Evolutionary conservation across 805 yeast genomes (phyloP).

Genomic region (Phaffomyces antillensis): DNA sequence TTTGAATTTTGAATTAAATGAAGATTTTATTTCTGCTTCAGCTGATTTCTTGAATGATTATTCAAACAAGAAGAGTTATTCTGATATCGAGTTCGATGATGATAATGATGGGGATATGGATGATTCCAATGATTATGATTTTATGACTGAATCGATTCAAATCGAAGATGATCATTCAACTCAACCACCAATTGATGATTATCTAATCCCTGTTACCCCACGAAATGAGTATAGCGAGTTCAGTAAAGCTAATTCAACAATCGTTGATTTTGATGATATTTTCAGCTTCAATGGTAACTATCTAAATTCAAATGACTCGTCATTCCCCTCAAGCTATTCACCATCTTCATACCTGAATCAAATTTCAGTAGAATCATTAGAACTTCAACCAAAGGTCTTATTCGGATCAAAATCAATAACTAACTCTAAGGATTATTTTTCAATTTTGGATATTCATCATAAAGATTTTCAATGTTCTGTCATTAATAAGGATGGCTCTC

Average conservation of each 20-base stretch:
- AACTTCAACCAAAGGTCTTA: too few relatives aligned
- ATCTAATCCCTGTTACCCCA: too few relatives aligned
- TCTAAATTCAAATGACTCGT: neutral
- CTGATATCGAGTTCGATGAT: neutral
- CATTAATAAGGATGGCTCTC: constrained; percentile 1
- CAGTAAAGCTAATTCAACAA: neutral
- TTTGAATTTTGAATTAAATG: constrained; percentile 18
- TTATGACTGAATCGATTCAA: neutral
- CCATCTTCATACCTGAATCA: constrained; percentile 3
- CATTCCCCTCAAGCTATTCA: constrained; percentile 1
- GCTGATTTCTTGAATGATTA: constrained; percentile 18
- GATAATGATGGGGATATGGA: neutral
- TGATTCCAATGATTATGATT: neutral
- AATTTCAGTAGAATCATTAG: too few relatives aligned
- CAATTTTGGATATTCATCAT: constrained; percentile 12
- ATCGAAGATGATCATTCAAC: too few relatives aligned
- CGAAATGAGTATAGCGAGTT: too few relatives aligned
- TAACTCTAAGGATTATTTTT: neutral
- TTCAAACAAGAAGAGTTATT: neutral
- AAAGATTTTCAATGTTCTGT: constrained; percentile 19
- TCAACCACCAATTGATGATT: too few relatives aligned
- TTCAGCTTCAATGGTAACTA: constrained; percentile 1
- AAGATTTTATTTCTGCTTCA: constrained; percentile 14
- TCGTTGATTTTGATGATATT: constrained; percentile 1
- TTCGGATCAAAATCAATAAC: neutral